Evolutionary conservation across 75 land plant species (phyloP), one percentile per base, ranked within the genome.

Genomic region (Pinus albicaulis): DNA sequence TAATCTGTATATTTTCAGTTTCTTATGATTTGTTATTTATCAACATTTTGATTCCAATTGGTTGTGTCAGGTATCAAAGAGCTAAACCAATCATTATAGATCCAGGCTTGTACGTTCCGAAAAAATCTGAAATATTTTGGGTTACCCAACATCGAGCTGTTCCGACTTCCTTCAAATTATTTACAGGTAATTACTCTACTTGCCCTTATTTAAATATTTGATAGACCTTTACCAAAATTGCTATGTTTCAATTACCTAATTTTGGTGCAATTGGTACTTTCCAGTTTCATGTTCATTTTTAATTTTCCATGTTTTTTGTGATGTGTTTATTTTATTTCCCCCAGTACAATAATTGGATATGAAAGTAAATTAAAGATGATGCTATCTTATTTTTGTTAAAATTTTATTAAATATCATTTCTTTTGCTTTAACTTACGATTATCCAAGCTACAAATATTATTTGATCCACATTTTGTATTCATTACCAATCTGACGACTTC

Each of bases 61-160:
- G 7, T 28, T 17, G 48, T 55, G 28, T 44, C 77, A 85, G 86
- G 63, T 75, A 22, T 16, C 74, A 81, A 48, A 80, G 89, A 60
- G 90, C 86, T 22, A 86, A 78, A 79, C 90, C 90, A 25, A 72
- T 89, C 60, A 89, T 89, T 48, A 22, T 89, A 16, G 90, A 89
- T 79, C 90, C 90, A n/a, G 89, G 89, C 7, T 85, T 89, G 34
- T 86, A 86, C 55, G 71, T 63, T 34, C 36, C 75, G 0, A 83
- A 76, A 34, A 89, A 89, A 62, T 64, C 79, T 38, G 86, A 89
- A 74, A 83, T 89, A 38, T 83, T 75, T 68, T 86, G 83, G 86
- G 83, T 70, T 25, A 66, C 74, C 36, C 83, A 83, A 23, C 76
- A 75, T 56, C 84, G 90, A 56, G 36, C 72, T 25, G 68, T 89